Percentiles rank a stretch among this genome's conserved stretches.
Evolutionary conservation across 345 rosid genomes (phyloP).

Genomic region (Anastatica hierochuntica): DNA sequence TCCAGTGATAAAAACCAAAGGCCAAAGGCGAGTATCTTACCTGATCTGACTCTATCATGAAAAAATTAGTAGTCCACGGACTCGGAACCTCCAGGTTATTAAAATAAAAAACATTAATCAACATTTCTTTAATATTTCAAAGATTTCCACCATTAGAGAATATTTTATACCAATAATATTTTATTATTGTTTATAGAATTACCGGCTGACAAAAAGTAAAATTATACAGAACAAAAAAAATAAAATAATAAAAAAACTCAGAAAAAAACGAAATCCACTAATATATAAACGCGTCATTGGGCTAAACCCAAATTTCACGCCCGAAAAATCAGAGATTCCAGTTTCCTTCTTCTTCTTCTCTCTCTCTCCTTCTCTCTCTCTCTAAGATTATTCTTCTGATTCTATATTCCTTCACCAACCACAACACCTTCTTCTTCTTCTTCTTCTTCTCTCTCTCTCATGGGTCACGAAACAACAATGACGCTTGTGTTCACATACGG

Average conservation of each 20-base stretch:
- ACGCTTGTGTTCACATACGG: slow-evolving; percentile 68
- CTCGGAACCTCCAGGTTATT: too few species aligned
- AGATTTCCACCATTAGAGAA: too few species aligned
- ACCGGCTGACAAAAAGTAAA: too few species aligned
- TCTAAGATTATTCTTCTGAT: slow-evolving; percentile 23
- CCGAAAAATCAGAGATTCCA: slow-evolving; percentile 21
- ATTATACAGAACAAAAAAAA: too few species aligned
- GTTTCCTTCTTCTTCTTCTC: neutral
- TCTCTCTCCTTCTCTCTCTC: neutral
- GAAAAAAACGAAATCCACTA: slow-evolving; percentile 1
- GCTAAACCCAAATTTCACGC: neutral
- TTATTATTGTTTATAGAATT: too few species aligned
- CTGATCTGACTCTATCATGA: too few species aligned
- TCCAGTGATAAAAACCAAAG: too few species aligned
- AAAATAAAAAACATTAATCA: too few species aligned
- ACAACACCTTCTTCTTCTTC: neutral
- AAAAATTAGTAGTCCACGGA: too few species aligned
- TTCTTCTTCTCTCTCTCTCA: neutral
- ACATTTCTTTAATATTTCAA: too few species aligned
- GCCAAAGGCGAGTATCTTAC: too few species aligned
- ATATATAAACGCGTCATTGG: slow-evolving; percentile 23
- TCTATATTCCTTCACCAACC: slow-evolving; percentile 19
- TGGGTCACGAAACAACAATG: slow-evolving; percentile 24
- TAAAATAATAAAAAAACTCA: neutral
- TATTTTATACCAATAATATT: too few species aligned